Percentiles rank a stretch among this genome's conserved stretches.
These are phyloP conservation scores for Diplodia mutila DNA, from an alignment of 2,329 filamentous ascomycete species.

Conservation along the genomic window DNA sequence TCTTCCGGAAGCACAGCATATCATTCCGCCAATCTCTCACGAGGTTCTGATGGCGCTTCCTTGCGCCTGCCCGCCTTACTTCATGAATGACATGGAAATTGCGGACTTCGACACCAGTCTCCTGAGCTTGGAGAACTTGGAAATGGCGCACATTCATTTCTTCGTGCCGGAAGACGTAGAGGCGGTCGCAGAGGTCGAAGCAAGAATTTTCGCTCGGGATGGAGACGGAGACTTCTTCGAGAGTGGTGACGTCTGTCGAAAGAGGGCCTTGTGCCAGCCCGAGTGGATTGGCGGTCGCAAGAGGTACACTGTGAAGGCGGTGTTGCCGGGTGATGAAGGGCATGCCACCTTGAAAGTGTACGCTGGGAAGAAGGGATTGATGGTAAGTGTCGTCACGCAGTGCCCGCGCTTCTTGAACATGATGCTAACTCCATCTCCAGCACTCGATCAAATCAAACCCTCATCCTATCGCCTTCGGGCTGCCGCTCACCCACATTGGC, in stretches of 20 bases:
- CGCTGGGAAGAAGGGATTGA: conserved; percentile 89
- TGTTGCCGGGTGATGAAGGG: conserved; percentile 89
- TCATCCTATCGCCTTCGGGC: conserved; percentile 82
- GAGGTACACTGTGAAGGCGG: conserved; percentile 88
- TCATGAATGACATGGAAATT: conserved; percentile 79
- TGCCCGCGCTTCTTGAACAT: background rate
- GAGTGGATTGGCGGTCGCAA: conserved; percentile 90
- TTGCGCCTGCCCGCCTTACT: conserved; percentile 83
- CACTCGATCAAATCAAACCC: conserved; percentile 97
- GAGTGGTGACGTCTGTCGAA: conserved; percentile 82
- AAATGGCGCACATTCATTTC: conserved; percentile 89
- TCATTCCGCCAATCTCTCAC: conserved; percentile 84
- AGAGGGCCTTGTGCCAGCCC: conserved; percentile 85
- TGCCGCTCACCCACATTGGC: conserved; percentile 89
- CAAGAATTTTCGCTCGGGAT: conserved; percentile 77
- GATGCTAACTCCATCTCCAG: conserved; percentile 32
- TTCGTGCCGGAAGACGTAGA: conserved; percentile 89
- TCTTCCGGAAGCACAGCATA: conserved; percentile 84
- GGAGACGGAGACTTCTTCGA: conserved; percentile 91
- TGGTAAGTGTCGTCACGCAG: conserved; percentile 54
- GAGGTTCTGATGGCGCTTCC: conserved; percentile 87
- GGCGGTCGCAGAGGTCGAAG: conserved; percentile 88
- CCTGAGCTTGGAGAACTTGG: conserved; percentile 83
- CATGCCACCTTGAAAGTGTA: conserved; percentile 88
- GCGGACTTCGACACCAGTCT: conserved; percentile 89